Percentiles rank a stretch among this genome's conserved stretches.
These are phyloP conservation scores for Mytilinidion resinicola DNA, from an alignment of 495 filamentous ascomycete genomes.

Conservation along the genomic window DNA sequence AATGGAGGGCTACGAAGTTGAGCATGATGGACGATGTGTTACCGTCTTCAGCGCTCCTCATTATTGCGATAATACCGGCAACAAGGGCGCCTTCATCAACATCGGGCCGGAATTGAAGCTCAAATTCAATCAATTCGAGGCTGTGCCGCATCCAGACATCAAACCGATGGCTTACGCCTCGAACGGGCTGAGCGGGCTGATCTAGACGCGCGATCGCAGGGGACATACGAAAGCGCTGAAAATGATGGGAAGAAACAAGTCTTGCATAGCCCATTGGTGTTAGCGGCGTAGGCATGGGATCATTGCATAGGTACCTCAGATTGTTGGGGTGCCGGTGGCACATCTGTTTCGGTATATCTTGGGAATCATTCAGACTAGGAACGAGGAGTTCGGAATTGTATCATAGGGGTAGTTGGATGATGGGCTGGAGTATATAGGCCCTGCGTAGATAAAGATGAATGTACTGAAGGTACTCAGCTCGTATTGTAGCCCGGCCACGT, in stretches of 20 bases:
- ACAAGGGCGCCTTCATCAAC: slow-evolving; percentile 98
- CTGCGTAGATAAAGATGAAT: no score
- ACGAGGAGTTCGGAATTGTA: no score
- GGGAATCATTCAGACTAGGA: no score
- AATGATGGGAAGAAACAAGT: not conserved
- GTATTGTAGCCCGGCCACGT: no score
- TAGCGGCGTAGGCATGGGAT: no score
- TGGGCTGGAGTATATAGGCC: no score
- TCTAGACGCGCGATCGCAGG: not conserved
- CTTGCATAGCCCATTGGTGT: not conserved
- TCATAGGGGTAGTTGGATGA: no score
- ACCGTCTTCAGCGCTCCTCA: slow-evolving; percentile 98
- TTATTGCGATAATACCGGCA: slow-evolving; percentile 96
- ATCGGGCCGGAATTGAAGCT: slow-evolving; percentile 89
- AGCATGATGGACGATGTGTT: slow-evolving; percentile 93
- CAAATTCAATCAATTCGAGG: slow-evolving; percentile 84
- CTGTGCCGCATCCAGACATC: slow-evolving; percentile 91
- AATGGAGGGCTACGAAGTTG: slow-evolving; percentile 96
- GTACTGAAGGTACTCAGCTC: no score
- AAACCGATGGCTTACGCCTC: slow-evolving; percentile 68
- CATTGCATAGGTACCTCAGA: no score
- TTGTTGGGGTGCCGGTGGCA: no score
- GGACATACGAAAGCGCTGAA: no score
- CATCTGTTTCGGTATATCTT: no score
- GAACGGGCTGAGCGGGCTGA: slow-evolving; percentile 19